A percentile compares a stretch with the other conserved stretches of the same genome.
These are phyloP conservation scores for Malassezia obtusa DNA, from an alignment of 1,284 basidiomycete species.

Conservation along the genomic window DNA sequence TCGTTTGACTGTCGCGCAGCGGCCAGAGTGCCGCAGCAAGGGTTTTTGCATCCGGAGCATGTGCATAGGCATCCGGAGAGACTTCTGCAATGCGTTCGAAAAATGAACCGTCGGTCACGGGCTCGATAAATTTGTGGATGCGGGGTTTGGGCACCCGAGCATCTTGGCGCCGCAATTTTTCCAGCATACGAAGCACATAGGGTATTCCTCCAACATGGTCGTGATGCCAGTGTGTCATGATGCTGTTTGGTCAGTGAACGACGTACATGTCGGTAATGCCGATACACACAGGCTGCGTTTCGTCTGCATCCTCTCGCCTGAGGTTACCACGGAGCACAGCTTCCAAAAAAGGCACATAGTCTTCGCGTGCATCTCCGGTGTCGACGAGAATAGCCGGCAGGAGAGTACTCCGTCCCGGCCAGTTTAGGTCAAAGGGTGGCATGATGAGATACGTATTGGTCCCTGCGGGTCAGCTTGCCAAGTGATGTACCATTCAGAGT, in stretches of 20 bases:
- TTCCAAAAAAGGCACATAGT: conserved; percentile 62
- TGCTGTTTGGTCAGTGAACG: conserved; percentile 55
- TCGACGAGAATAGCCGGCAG: conserved; percentile 65
- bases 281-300: conserved; percentile 21
- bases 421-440: conserved; percentile 30
- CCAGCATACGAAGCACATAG: conserved; percentile 61
- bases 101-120: conserved; percentile 58
- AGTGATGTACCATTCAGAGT: conserved; percentile 66
- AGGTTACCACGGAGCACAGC: conserved; percentile 52
- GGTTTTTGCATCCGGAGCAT: conserved; percentile 17
- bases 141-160: conserved; percentile 47
- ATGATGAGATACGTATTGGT: conserved; percentile 82
- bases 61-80: conserved; percentile 65
- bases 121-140: conserved; percentile 50
- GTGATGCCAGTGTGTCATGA: conserved; percentile 79
- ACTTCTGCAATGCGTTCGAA: conserved; percentile 71
- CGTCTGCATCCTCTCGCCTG: conserved; percentile 18
- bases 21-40: conserved; percentile 20
- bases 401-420: conserved; percentile 51
- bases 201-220: conserved; percentile 76
- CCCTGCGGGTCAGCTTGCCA: conserved; percentile 49
- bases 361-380: conserved; percentile 67
- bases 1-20: conserved; percentile 7
- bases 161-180: conserved; percentile 42
- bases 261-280: conserved; percentile 32